A percentile compares a stretch with the other conserved stretches of the same genome.
Evolutionary conservation across 2,329 filamentous ascomycete genomes (phyloP).

Genomic region (Lasiodiplodia citricola): DNA sequence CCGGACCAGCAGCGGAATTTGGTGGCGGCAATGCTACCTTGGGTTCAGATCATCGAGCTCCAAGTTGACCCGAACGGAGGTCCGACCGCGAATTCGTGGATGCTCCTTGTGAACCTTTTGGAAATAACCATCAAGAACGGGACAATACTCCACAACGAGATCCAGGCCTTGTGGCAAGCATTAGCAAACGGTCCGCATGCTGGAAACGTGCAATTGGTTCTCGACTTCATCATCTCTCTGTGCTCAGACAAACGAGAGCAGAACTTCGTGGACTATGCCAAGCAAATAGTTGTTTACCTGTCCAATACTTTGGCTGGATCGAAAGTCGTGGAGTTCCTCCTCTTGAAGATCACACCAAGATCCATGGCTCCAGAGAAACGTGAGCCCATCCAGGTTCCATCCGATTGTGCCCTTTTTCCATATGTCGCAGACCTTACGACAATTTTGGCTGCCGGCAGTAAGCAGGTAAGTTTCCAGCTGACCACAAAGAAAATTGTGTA

Average conservation of each 20-base stretch:
- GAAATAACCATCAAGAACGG: conserved; percentile 96
- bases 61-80: conserved; percentile 91
- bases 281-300: conserved; percentile 96
- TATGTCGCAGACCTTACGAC: conserved; percentile 87
- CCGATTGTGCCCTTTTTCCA: conserved; percentile 76
- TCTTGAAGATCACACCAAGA: conserved; percentile 89
- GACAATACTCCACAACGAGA: conserved; percentile 88
- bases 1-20: conserved; percentile 88
- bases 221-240: conserved; percentile 94
- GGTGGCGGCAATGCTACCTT: conserved; percentile 90
- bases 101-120: conserved; percentile 90
- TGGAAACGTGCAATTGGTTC: conserved; percentile 90
- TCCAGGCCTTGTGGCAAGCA: conserved; percentile 96
- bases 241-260: conserved; percentile 94
- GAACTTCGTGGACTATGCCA: conserved; percentile 97
- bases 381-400: conserved; percentile 55
- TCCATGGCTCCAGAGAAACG: conserved; percentile 78
- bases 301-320: conserved; percentile 84
- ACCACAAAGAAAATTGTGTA: not conserved
- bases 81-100: conserved; percentile 89
- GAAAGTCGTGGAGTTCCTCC: conserved; percentile 91
- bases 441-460: conserved; percentile 84
- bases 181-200: conserved; percentile 90
- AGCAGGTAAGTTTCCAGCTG: conserved; percentile 61
- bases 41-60: conserved; percentile 93